phyloP scores from a whole-genome alignment of 306 rosid genomes.

The Fragaria vesca region DNA sequence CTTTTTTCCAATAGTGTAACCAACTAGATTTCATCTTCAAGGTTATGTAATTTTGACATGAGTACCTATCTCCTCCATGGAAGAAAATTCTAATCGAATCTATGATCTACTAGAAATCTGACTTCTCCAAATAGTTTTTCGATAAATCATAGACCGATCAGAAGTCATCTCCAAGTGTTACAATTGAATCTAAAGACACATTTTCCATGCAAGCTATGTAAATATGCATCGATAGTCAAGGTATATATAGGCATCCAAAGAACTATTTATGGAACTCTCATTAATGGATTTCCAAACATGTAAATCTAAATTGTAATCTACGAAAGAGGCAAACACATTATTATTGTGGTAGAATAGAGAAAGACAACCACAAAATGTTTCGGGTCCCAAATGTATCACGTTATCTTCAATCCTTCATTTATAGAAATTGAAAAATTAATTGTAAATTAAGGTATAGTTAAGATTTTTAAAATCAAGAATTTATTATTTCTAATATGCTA shows the following conservation, averaged over 20 bases:
- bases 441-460: not conserved
- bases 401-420: not conserved
- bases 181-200: not conserved
- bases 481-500: not conserved
- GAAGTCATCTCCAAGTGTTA: not conserved
- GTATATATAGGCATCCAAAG: not conserved
- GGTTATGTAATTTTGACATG: not conserved
- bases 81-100: constrained; percentile 7
- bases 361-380: not conserved
- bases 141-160: not conserved
- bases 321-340: not conserved
- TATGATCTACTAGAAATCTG: not conserved
- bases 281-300: not conserved
- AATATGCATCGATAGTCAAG: not conserved
- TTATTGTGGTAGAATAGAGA: not conserved
- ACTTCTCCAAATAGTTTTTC: not conserved
- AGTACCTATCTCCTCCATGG: not conserved
- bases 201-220: not conserved
- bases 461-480: not conserved
- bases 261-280: not conserved
- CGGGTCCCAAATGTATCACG: no score
- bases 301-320: not conserved
- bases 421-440: not conserved
- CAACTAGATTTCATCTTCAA: no score
- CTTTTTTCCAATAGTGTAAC: no score